Conservation (phyloP, 768 basidiomycete species). For the Russula foetens region DNA sequence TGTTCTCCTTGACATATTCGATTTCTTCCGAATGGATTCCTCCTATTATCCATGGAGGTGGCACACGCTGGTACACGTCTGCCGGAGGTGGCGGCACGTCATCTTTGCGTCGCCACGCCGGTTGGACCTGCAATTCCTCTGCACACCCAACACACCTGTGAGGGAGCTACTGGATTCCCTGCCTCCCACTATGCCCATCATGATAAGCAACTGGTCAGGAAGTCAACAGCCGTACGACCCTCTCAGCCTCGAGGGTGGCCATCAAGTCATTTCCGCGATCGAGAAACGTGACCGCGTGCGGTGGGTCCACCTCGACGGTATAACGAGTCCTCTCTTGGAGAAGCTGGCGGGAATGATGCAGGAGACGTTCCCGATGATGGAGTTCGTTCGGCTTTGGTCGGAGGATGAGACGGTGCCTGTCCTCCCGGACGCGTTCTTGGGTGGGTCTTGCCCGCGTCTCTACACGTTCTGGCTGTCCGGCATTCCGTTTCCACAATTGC, state of each 20-base stretch:
- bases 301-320: neutral
- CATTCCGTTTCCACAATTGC: neutral
- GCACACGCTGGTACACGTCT: neutral
- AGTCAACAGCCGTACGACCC: neutral
- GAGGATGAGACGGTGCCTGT: neutral
- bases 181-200: neutral
- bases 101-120: conserved; percentile 1
- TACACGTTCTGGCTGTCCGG: neutral
- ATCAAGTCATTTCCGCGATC: neutral
- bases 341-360: neutral
- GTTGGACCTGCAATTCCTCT: neutral
- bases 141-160: neutral
- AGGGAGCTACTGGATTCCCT: neutral
- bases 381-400: neutral
- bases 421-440: neutral
- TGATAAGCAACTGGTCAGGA: neutral
- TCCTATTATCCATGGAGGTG: neutral
- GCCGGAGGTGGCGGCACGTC: neutral
- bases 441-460: neutral
- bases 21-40: neutral
- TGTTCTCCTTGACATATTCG: conserved; percentile 11
- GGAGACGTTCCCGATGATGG: neutral
- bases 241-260: neutral
- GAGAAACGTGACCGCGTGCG: neutral
- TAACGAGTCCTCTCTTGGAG: neutral